Base-by-base conservation (phyloP, 176 grass and related monocot species). In the Dendrocalamus sinicus region DNA sequence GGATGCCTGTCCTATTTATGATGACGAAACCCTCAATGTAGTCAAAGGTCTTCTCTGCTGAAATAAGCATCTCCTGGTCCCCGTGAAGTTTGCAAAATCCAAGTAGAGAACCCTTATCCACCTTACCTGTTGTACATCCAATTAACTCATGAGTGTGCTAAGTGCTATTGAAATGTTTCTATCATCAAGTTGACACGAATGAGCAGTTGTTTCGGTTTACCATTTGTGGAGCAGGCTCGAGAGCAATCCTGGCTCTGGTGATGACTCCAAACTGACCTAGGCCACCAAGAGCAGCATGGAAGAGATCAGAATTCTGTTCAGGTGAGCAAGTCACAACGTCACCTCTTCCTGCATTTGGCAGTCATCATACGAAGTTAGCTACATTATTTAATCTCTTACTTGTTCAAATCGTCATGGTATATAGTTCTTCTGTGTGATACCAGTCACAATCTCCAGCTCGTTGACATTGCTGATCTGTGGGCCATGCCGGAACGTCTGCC, bases 1-100 rank as follows among this genome's bases (percentile, higher is more conserved):
- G 77, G 46, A 95, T 79, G 0, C 91, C 91, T 32, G 95, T 89
- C 88, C 85, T 90, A 53, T 95, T 97, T 69, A 95, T 93, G 78
- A 87, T 91, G 30, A 95, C 91, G 24, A 97, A 95, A n/a, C 95
- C 95, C 73, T 97, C 95, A 9, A 97, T 88, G 84, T 97, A 95
- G 43, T 97, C 95, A 14, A 97, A 93, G 53, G 89, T 91, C 54
- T 84, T 91, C 80, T 84, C 76, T 82, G 76, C 64, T 57, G 91
- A 81, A 88, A 95, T 95, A 43, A 97, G 89, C 89, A 93, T 95
- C 85, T 97, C 95, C 84, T 95, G 92, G 84, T 97, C 95, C 89
- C 79, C 3, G 87, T 85, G 62, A 97, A 97, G 72, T 37, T 93
- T 22, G 75, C 23, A 82, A 97, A 97, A 67, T 97, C 93, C 4